These are phyloP conservation scores for Paecilomyces dactylethromorphus DNA, from an alignment of 2,329 filamentous ascomycete species.

Conservation along the genomic window DNA sequence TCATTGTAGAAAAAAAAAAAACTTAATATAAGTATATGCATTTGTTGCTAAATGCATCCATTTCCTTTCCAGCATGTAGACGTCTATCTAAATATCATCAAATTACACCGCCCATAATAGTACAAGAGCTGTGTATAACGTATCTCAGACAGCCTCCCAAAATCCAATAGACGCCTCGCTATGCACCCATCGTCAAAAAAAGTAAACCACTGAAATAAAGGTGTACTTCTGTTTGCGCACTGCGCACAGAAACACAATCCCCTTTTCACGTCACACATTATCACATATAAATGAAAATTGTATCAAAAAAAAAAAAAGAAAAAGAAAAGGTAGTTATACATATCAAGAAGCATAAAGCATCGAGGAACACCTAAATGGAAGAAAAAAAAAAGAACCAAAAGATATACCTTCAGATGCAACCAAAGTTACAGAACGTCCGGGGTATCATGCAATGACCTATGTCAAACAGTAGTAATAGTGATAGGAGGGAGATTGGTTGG, in stretches of 20 bases:
- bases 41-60: not conserved
- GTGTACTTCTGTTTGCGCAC: not conserved
- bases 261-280: not conserved
- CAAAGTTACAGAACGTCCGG: not conserved
- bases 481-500: constrained; percentile 26
- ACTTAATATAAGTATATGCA: no score
- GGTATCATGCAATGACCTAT: not conserved
- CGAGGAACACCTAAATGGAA: not conserved
- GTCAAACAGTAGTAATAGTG: constrained; percentile 24
- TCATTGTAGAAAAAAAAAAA: no score
- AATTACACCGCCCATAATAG: not conserved
- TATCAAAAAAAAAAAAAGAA: not conserved
- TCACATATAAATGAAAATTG: not conserved
- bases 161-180: not conserved
- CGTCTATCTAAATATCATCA: not conserved
- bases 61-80: not conserved
- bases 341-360: not conserved
- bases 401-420: not conserved
- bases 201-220: not conserved
- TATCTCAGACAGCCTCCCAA: not conserved
- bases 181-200: not conserved
- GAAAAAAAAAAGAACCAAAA: not conserved
- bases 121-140: not conserved
- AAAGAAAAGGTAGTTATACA: not conserved
- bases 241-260: not conserved